Conservation (phyloP, 1,284 basidiomycete species). For the Inonotus obliquus region DNA sequence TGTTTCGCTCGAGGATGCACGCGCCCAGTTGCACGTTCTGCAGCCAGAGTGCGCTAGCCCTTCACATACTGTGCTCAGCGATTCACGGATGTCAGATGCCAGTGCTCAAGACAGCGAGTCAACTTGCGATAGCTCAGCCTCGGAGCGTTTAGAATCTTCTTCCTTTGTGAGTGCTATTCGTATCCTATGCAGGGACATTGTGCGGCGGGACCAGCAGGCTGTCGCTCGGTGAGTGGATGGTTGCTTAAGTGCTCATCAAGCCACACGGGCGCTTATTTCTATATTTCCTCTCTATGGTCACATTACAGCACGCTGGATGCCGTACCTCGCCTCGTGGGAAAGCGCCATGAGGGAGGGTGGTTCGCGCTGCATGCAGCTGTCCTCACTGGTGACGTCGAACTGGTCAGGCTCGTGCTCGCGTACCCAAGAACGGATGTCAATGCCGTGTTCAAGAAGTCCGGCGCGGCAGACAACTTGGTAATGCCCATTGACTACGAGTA, state of each 20-base stretch:
- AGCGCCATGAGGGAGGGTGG: not conserved
- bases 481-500: not conserved
- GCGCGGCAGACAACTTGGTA: not conserved
- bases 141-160: not conserved
- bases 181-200: conserved; percentile 3
- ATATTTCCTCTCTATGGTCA: not conserved
- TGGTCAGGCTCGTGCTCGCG: conserved; percentile 1
- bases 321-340: not conserved
- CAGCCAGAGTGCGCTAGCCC: not conserved
- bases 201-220: conserved; percentile 1
- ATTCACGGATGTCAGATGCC: not conserved
- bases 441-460: not conserved
- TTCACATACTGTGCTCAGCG: not conserved
- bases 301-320: conserved; percentile 1
- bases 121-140: not conserved
- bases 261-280: not conserved
- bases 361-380: conserved; percentile 2
- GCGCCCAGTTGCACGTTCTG: not conserved
- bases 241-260: too few species aligned
- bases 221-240: not conserved
- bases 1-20: not conserved
- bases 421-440: not conserved
- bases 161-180: conserved; percentile 1
- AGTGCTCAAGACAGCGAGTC: not conserved
- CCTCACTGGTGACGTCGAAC: conserved; percentile 4